These are phyloP conservation scores for Claviceps cyperi DNA, from an alignment of 2,329 filamentous ascomycete species.

Conservation along the genomic window DNA sequence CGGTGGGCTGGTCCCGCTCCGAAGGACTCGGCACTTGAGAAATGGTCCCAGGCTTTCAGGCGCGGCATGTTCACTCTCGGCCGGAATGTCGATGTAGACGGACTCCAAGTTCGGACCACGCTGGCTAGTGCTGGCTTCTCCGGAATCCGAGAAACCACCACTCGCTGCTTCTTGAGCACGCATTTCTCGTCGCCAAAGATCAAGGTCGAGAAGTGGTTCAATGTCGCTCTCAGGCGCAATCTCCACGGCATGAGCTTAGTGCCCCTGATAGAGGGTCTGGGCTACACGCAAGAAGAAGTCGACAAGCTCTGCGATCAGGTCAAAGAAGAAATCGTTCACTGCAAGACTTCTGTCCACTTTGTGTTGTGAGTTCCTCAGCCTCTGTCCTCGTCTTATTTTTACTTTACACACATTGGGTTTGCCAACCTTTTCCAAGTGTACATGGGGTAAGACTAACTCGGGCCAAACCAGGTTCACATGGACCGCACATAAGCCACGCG, in stretches of 20 bases:
- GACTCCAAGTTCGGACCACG: slow-evolving; percentile 35
- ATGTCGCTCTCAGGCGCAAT: slow-evolving; percentile 59
- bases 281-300: slow-evolving; percentile 44
- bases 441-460: slow-evolving; percentile 5
- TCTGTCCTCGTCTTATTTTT: background rate
- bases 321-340: slow-evolving; percentile 42
- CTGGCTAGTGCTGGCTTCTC: slow-evolving; percentile 63
- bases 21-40: slow-evolving; percentile 38
- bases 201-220: slow-evolving; percentile 70
- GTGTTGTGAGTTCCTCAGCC: background rate
- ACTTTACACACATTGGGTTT: too few relatives aligned
- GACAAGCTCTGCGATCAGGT: slow-evolving; percentile 46
- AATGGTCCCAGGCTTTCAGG: slow-evolving; percentile 57
- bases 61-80: slow-evolving; percentile 51
- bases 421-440: background rate
- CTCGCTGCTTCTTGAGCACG: slow-evolving; percentile 58
- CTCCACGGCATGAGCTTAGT: slow-evolving; percentile 59
- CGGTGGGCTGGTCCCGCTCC: slow-evolving; percentile 54
- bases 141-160: slow-evolving; percentile 57
- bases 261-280: slow-evolving; percentile 44
- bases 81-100: slow-evolving; percentile 48
- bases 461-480: slow-evolving; percentile 9
- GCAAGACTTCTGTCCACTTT: background rate
- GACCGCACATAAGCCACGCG: slow-evolving; percentile 10
- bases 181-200: slow-evolving; percentile 56